Percentiles rank a stretch among this genome's conserved stretches.
Conservation (phyloP, 257 asterid species). For the Scutellaria minor region DNA sequence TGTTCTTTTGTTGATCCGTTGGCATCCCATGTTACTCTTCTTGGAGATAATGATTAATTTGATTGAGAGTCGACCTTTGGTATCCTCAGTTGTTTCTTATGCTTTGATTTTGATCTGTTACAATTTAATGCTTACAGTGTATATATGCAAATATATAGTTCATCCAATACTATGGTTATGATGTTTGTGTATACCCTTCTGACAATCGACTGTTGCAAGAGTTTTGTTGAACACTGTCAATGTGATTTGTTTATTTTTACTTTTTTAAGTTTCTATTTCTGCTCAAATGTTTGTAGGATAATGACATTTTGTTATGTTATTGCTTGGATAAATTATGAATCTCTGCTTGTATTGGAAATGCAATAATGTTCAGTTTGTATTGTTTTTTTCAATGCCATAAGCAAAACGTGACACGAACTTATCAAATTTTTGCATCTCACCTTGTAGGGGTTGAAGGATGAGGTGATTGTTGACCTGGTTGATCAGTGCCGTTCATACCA, state of each 20-base stretch:
- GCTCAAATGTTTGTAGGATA: neutral
- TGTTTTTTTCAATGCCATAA: slow-evolving; percentile 6
- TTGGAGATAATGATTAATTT: slow-evolving; percentile 11
- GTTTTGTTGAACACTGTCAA: neutral
- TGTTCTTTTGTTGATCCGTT: neutral
- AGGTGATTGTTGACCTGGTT: slow-evolving; percentile 87
- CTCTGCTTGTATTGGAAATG: neutral
- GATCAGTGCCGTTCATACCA: slow-evolving; percentile 93
- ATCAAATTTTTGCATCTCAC: slow-evolving; percentile 1
- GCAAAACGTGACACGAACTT: slow-evolving; percentile 12
- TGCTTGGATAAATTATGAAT: neutral
- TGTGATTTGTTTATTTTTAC: neutral
- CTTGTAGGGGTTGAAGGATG: slow-evolving; percentile 79
- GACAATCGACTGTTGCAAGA: neutral
- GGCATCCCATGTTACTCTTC: neutral
- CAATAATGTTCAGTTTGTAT: neutral
- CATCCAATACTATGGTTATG: neutral
- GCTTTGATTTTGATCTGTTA: slow-evolving; percentile 2
- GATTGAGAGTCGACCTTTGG: neutral
- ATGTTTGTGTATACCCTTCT: slow-evolving; percentile 3
- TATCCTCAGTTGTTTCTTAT: slow-evolving; percentile 9
- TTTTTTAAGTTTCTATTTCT: neutral
- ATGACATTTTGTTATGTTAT: neutral
- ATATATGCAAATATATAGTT: neutral
- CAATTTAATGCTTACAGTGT: neutral